These are phyloP conservation scores for Fraxinus nigra DNA, from an alignment of 305 asterid species.

Conservation along the genomic window DNA sequence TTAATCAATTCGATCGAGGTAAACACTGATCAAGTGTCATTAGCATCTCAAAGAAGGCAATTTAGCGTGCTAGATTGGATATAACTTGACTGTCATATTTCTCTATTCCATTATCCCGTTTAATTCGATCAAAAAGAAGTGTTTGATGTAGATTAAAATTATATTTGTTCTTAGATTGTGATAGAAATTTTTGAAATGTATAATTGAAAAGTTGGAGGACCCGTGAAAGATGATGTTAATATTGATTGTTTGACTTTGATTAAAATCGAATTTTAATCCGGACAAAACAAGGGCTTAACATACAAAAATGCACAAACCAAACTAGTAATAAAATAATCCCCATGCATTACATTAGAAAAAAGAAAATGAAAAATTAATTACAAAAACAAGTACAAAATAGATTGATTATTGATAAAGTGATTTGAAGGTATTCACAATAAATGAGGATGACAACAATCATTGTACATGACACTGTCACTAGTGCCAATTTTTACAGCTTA, in stretches of 20 bases:
- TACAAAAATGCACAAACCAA: neutral
- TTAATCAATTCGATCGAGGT: no score
- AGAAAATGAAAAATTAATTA: neutral
- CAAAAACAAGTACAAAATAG: neutral
- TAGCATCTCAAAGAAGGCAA: neutral
- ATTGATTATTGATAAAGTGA: neutral
- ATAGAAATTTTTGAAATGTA: no score
- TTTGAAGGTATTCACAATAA: neutral
- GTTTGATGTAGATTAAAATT: no score
- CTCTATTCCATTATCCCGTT: neutral
- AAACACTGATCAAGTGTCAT: neutral
- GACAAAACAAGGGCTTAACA: no score
- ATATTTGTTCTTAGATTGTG: no score
- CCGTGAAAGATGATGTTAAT: no score
- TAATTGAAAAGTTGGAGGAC: no score
- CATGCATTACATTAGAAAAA: neutral
- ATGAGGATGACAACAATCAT: conserved; percentile 24
- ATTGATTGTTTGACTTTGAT: no score
- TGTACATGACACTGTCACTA: conserved; percentile 22
- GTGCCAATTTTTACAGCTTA: conserved; percentile 22
- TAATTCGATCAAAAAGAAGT: neutral
- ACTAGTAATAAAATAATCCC: neutral
- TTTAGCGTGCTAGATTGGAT: neutral
- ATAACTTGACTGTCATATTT: neutral
- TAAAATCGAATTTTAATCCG: no score